Conservation (phyloP, 257 asterid species). For the Dorcoceras hygrometricum region DNA sequence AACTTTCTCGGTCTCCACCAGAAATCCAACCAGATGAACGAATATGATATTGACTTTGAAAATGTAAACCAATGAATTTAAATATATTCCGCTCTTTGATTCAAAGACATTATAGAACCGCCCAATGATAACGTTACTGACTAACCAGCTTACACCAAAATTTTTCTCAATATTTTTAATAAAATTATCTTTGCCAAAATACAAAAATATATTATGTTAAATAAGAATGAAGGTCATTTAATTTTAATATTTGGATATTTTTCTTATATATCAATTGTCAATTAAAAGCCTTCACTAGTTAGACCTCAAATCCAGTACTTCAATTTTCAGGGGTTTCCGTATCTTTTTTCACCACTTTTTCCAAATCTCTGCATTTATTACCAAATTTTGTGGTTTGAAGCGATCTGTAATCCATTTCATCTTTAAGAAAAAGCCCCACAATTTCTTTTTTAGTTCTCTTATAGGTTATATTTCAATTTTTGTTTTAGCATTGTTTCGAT, state of each 20-base stretch:
- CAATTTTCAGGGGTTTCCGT: conserved; percentile 26
- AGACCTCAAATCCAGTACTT: no score
- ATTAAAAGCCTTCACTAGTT: no score
- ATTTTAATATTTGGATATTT: neutral
- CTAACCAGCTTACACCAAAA: neutral
- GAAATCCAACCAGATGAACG: no score
- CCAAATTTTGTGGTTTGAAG: conserved; percentile 14
- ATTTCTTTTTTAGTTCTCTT: neutral
- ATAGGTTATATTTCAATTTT: neutral
- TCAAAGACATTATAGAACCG: no score
- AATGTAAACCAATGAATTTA: neutral
- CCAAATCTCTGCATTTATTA: conserved; percentile 12
- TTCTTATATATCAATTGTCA: no score
- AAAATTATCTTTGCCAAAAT: no score
- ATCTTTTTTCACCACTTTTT: neutral
- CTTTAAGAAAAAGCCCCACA: neutral
- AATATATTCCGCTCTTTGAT: neutral
- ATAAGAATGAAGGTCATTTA: conserved; percentile 15
- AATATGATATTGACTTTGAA: conserved; percentile 5
- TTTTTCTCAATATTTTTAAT: no score
- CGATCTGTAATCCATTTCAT: neutral
- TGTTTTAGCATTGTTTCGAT: neutral
- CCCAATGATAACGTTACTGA: conserved; percentile 27
- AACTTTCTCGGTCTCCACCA: no score
- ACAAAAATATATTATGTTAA: no score